Conservation (phyloP, 108 stramenopile species). For the Ochromonas danica region DNA sequence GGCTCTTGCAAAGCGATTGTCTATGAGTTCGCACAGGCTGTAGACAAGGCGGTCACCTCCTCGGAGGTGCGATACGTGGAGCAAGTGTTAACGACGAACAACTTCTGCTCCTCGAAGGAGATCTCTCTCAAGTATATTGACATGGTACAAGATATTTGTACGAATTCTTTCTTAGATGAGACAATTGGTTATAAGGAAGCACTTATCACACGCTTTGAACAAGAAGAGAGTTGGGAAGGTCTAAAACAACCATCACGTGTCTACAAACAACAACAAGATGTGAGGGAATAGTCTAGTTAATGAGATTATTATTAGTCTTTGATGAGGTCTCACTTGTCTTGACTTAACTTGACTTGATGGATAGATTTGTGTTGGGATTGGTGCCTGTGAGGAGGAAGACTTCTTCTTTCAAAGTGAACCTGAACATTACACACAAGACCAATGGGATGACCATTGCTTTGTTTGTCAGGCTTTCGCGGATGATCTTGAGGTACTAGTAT, state of each 20-base stretch:
- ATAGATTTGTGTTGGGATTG: background rate
- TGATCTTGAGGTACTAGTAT: background rate
- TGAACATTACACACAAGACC: background rate
- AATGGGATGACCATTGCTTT: constrained; percentile 27
- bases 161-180: background rate
- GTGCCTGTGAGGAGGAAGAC: background rate
- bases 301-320: too few relatives aligned
- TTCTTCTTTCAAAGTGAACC: background rate
- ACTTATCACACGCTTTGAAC: background rate
- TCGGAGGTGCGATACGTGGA: too few relatives aligned
- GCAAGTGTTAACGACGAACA: background rate
- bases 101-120: constrained; percentile 1
- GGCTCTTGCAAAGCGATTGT: constrained; percentile 24
- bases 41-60: too few relatives aligned
- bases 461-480: constrained; percentile 2
- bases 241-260: background rate
- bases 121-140: background rate
- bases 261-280: background rate
- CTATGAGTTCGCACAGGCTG: background rate
- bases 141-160: constrained; percentile 5
- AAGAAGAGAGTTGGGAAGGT: background rate
- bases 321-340: too few relatives aligned
- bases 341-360: background rate
- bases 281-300: too few relatives aligned
- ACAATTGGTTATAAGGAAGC: constrained; percentile 10